Conservation (phyloP, 768 basidiomycete species). For the Agaricus bisporus region DNA sequence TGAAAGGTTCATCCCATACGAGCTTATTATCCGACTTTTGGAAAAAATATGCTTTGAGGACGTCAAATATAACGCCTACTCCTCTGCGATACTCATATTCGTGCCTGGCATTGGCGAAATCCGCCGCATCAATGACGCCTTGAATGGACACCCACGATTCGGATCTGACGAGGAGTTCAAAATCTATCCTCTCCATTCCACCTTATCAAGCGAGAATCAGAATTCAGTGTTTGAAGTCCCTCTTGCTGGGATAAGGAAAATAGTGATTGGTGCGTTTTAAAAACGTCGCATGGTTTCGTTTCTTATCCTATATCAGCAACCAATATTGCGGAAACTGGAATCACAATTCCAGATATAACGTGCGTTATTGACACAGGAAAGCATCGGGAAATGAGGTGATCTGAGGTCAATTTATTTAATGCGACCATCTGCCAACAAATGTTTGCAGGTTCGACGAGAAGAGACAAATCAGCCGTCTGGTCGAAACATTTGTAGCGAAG, state of each 20-base stretch:
- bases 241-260: slow-evolving; percentile 76
- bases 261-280: slow-evolving; percentile 72
- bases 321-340: slow-evolving; percentile 94
- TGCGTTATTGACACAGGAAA: slow-evolving; percentile 94
- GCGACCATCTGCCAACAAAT: background rate
- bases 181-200: slow-evolving; percentile 87
- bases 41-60: slow-evolving; percentile 80
- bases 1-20: slow-evolving; percentile 85
- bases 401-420: background rate
- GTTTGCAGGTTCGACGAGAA: slow-evolving; percentile 85
- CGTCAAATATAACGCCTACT: slow-evolving; percentile 43
- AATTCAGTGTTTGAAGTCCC: slow-evolving; percentile 87
- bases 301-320: slow-evolving; percentile 46
- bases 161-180: slow-evolving; percentile 55
- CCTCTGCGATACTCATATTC: slow-evolving; percentile 83
- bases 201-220: slow-evolving; percentile 88
- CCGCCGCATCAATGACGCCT: slow-evolving; percentile 75
- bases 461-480: slow-evolving; percentile 85
- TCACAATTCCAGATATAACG: slow-evolving; percentile 97
- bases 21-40: slow-evolving; percentile 78
- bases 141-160: slow-evolving; percentile 71
- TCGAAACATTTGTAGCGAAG: slow-evolving; percentile 87
- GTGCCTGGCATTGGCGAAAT: slow-evolving; percentile 96
- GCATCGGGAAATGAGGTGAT: slow-evolving; percentile 86
- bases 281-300: background rate